Evolutionary conservation across 371 early-diverging fungal genomes (phyloP), one percentile per base, ranked within the genome.

Genomic region (Mortierella polycephala): DNA sequence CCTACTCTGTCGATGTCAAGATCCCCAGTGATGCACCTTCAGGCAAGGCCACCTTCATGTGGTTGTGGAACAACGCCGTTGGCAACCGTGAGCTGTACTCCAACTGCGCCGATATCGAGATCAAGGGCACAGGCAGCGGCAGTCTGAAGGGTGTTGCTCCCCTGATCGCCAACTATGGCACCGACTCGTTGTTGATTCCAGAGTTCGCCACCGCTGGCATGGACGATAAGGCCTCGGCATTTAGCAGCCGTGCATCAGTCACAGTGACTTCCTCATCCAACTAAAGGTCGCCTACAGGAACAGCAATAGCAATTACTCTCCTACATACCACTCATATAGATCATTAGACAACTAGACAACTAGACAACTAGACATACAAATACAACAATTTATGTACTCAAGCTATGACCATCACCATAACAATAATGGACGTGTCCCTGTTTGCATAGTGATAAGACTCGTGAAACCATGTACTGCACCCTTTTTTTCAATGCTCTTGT

Each of bases 41-140:
- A 0, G 74, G 80, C 45, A 71, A 82, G 14, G 62, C 57, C 10
- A 85, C 79, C 10, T 62, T 85, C 30, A 63, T 62, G 60, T 70
- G 71, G 71, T 21, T 64, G 40, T 70, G 71, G 71, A 83, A 87
- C 56, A 92, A 91, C 65, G 86, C 88, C n/a, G 64, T 76, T 7
- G 92, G 89, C 6, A 84, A 85, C 69, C 87, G 90, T 55, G 92
- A 91, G 79, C 86, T 84, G 42, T 92, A 93, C 82, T 85, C 85
- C 82, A 88, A 88, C 82, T 92, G 92, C 64, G 86, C 86, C 20
- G 92, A 92, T 52, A 81, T 91, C 16, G 72, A 67, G n/a, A 84
- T 92, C 57, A 23, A 71, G 7, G 86, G 86, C 3, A 57, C 40
- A 41, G 39, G 44, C 18, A 60, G 64, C 4, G 71, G 60, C 12